Evolutionary conservation across 257 asterid species (phyloP), one percentile per base, ranked within the genome.

Genomic region (Catharanthus roseus): DNA sequence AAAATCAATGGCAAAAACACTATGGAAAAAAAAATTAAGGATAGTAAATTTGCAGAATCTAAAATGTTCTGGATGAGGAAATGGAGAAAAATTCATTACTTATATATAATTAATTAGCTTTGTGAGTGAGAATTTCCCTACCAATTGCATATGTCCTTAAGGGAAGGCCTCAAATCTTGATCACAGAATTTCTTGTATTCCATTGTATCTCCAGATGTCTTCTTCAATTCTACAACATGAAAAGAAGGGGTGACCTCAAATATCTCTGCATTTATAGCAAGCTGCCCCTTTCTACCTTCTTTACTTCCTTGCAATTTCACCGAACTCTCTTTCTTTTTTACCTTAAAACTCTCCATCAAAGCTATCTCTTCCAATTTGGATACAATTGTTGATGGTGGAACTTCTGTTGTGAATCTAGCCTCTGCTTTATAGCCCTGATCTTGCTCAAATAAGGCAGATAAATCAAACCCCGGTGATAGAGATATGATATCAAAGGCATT

Each of bases 401-500:
- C 64, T 58, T 69, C 81, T 0, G 92, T 87, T 13, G 96, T 88
- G 83, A 91, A 91, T 85, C 93, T 84, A 1, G 81, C 78, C 16
- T 84, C 89, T 1, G 80, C 67, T 44, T 76, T 79, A 19, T 39
- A 70, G 5, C 64, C 67, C 21, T 24, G 10, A 15, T 83, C 91
- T 1, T 74, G 57, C 70, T 85, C 96, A 41, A 95, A 91, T 18
- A 95, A 45, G 11, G 96, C 93, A 0, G 97, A 95, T n/a, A 95
- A 74, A 65, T 95, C 82, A 38, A 93, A 93, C 15, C 95, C 96
- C 0, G 78, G 87, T 0, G 97, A 86, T 2, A 84, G 82, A 1
- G 99, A 95, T 31, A 95, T 91, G 38, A 95, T 79, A 33, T 93
- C 96, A n/a, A 93, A 93, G 0, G 97, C 97, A 56, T 95, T 95